Percentiles rank a stretch among this genome's conserved stretches.
Evolutionary conservation across 306 rosid genomes (phyloP).

Genomic region (Elaeagnus macrophylla): DNA sequence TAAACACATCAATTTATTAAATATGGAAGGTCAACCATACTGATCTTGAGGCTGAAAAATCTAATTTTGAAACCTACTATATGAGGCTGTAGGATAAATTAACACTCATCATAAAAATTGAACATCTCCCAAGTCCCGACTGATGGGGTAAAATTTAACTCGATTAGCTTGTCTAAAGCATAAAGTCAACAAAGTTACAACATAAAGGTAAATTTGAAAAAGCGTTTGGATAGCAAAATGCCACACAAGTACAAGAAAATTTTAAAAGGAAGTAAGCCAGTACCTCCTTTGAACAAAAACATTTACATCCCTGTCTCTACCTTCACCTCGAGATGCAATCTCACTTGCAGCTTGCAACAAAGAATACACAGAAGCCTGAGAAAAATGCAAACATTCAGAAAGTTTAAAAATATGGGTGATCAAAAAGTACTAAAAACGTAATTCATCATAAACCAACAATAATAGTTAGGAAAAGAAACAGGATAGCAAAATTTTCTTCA

Average conservation of each 20-base stretch:
- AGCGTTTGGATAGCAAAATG: constrained; percentile 4
- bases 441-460: not conserved
- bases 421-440: not conserved
- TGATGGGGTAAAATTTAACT: not conserved
- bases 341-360: constrained; percentile 86
- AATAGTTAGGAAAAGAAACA: constrained; percentile 1
- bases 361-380: constrained; percentile 82
- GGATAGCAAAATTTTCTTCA: not conserved
- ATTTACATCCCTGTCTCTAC: constrained; percentile 62
- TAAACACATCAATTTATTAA: not conserved
- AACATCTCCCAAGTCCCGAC: not conserved
- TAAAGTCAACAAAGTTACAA: not conserved
- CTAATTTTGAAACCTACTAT: not conserved
- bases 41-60: not conserved
- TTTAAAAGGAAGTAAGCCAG: constrained; percentile 16
- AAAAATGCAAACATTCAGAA: constrained; percentile 22
- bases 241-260: constrained; percentile 13
- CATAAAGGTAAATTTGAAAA: not conserved
- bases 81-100: constrained; percentile 3
- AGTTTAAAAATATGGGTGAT: not conserved
- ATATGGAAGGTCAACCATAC: not conserved
- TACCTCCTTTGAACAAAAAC: constrained; percentile 83
- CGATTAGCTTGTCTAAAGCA: not conserved
- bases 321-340: constrained; percentile 63
- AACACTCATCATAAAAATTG: constrained; percentile 1